Evolutionary conservation across 2,329 filamentous ascomycete species (phyloP).

Genomic region (Trichoderma semiorbis): DNA sequence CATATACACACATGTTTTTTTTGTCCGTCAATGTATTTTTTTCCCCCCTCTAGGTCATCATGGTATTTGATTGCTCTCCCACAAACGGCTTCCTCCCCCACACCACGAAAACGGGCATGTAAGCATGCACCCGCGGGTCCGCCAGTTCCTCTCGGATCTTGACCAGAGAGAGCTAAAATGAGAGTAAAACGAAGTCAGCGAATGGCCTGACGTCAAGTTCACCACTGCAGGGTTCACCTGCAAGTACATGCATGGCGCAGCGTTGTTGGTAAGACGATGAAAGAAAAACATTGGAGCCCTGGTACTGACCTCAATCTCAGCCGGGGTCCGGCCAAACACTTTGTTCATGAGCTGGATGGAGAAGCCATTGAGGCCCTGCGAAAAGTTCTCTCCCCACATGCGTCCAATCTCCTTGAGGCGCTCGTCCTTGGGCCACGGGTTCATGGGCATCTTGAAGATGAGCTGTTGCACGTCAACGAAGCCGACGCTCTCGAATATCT

Average conservation of each 20-base stretch:
- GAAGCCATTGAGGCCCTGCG: slow-evolving; percentile 43
- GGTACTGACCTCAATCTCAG: slow-evolving; percentile 48
- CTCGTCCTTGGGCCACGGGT: slow-evolving; percentile 49
- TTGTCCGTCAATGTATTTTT: background rate
- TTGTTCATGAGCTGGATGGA: slow-evolving; percentile 41
- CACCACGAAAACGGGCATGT: slow-evolving; percentile 48
- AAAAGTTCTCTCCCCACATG: slow-evolving; percentile 44
- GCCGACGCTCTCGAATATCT: slow-evolving; percentile 45
- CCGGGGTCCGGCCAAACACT: slow-evolving; percentile 38
- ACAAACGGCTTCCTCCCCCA: slow-evolving; percentile 48
- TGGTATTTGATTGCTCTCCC: slow-evolving; percentile 25
- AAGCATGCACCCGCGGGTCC: slow-evolving; percentile 46
- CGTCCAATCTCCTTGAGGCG: slow-evolving; percentile 42
- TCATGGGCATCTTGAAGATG: slow-evolving; percentile 52
- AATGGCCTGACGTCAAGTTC: background rate
- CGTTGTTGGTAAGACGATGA: background rate
- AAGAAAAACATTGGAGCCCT: background rate
- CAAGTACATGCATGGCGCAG: background rate
- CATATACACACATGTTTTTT: background rate
- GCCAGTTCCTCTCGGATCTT: slow-evolving; percentile 46
- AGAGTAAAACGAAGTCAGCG: background rate
- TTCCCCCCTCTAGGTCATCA: background rate
- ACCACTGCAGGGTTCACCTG: background rate
- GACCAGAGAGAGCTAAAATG: slow-evolving; percentile 44
- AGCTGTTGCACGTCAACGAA: slow-evolving; percentile 54